Base-by-base conservation (phyloP, 306 rosid genomes). In the Ormosia emarginata region DNA sequence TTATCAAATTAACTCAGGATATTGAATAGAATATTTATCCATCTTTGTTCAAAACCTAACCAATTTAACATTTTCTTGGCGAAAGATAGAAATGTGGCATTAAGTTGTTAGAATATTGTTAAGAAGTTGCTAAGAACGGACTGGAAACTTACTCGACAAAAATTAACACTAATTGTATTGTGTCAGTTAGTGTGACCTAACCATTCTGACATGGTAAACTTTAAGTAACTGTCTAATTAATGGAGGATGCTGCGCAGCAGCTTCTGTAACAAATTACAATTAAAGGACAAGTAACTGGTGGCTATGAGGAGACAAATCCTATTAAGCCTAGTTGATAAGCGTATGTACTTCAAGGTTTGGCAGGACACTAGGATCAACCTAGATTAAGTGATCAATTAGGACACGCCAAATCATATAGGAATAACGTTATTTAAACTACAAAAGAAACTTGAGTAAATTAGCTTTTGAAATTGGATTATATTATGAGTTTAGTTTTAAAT, bases 71-170 rank as follows among this genome's bases (percentile, higher is more conserved):
- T 41, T 52, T 43, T 53, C 4, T 70, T 4, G 53, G 62, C 29
- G 81, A 82, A 74, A 67, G 81, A 32, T 49, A 67, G 47, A 75
- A 36, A 67, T 17, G 61, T 75, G 56, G 66, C 53, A 68, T 59
- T 49, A 47, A 59, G 73, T 40, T 39, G 69, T 77, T 59, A 37
- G 61, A 62, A 30, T 61, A 44, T 10, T 30, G 62, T 70, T 67
- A 52, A 52, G 83, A 77, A 83, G 75, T 52, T 83, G 86, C 79
- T 10, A 39, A 77, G 86, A 62, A 83, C 50, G 68, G 13, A 71
- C 15, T 62, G 9, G 2, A 70, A 62, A 71, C 69, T 63, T 62
- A 63, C 36, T 10, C 13, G 83, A 70, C 79, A 83, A 70, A 49
- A 71, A 50, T 40, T 52, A 83, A 83, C 75, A 62, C 58, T 49